Base-by-base conservation (phyloP, 768 basidiomycete species). In the Auricularia heimuer region DNA sequence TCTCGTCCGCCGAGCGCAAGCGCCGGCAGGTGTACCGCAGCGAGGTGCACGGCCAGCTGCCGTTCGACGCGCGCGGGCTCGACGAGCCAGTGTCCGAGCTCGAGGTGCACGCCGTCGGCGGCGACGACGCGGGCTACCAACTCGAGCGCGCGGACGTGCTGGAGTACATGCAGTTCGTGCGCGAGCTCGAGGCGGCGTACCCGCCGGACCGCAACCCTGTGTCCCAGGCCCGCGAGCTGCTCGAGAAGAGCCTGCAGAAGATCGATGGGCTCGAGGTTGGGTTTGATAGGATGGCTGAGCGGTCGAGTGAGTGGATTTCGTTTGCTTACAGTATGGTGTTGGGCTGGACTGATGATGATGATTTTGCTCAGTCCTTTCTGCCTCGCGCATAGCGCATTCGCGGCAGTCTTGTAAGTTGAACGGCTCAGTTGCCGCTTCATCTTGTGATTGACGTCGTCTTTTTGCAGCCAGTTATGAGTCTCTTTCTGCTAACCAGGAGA, bases 281-380 rank as follows among this genome's bases (percentile, higher is more conserved):
- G 1, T 94, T 97, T 70, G 94, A 95, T 69, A 83, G 85, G 67
- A 88, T 95, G 69, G 89, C 90, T 3, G 92, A 94, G 72, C 84
- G 89, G 60, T 91, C 90, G 66, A 74, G 93, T 93, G 72, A 64
- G 29, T 29, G 29, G 29, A 29, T 29, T 29, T 29, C 29, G 29
- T 29, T 90, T 80, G 67, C 18, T 34, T 54, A 6, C 18, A 44
- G 35, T 56, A 10, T 42, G 39, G 11, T 56, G 47, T 18, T 29
- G 65, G 24, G 62, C 3, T 16, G 51, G 24, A 21, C 61, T 45
- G 67, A 54, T 67, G n/a, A 65, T 66, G 39, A 62, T 62, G 24
- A 18, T 47, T 35, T 65, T 64, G 36, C 63, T 42, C 29, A 92
- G 92, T 94, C 42, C 79, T 92, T 45, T 92, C 91, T 16, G 80